Conservation (phyloP, 2,329 filamentous ascomycete genomes). For the Penicillium sp. region DNA sequence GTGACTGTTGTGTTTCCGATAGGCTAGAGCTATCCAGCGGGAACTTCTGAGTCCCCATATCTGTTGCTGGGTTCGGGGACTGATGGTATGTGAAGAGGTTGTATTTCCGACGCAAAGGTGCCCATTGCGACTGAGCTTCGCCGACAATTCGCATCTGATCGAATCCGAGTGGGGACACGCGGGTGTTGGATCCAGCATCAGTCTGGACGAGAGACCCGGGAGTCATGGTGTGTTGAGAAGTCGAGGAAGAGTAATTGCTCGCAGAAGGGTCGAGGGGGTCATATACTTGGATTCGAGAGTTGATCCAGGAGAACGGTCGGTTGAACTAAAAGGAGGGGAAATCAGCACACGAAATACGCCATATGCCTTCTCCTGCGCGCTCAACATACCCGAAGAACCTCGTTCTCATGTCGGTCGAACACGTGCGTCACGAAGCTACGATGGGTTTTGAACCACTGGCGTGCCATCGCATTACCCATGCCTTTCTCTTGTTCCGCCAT, state of each 20-base stretch:
- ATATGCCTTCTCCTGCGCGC: not conserved
- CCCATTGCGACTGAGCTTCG: constrained; percentile 61
- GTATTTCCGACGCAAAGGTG: constrained; percentile 58
- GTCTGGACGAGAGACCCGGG: constrained; percentile 38
- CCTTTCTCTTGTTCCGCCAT: constrained; percentile 60
- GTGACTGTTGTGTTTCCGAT: constrained; percentile 46
- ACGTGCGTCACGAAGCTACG: constrained; percentile 61
- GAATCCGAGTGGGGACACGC: constrained; percentile 51
- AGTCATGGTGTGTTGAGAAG: constrained; percentile 43
- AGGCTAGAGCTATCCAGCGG: constrained; percentile 45
- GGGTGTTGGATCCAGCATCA: constrained; percentile 35
- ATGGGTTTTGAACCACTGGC: constrained; percentile 59
- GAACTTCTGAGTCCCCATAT: constrained; percentile 38
- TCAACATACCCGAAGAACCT: constrained; percentile 50
- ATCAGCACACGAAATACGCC: not conserved
- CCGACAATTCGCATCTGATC: constrained; percentile 59
- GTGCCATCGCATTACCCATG: constrained; percentile 51
- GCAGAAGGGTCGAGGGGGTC: constrained; percentile 44
- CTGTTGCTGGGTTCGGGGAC: constrained; percentile 34
- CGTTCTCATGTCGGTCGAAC: constrained; percentile 56
- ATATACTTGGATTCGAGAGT: constrained; percentile 54
- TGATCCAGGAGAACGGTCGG: constrained; percentile 60
- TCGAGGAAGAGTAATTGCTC: constrained; percentile 36
- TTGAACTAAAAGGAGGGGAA: constrained; percentile 46
- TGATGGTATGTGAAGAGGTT: constrained; percentile 58